A percentile compares a stretch with the other conserved stretches of the same genome.
phyloP scores from a whole-genome alignment of 1,139 yeast genomes.

The Suhomyces bokatorum region DNA sequence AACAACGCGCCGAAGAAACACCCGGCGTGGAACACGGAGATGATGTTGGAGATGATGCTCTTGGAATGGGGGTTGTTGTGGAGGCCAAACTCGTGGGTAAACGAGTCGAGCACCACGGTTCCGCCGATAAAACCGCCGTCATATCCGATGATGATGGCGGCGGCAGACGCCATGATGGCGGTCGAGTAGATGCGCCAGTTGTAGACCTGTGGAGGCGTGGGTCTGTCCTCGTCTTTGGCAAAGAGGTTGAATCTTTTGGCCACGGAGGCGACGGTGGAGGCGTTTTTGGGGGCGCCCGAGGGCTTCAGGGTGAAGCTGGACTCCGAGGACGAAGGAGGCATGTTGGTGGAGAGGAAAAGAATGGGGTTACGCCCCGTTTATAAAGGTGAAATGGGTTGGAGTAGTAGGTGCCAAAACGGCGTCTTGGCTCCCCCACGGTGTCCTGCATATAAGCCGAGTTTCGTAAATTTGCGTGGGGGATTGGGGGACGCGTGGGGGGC shows the following conservation, averaged over 20 bases:
- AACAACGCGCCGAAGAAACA: slow-evolving; percentile 49
- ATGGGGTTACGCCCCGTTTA: neutral
- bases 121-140: slow-evolving; percentile 50
- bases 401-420: neutral
- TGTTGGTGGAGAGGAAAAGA: neutral
- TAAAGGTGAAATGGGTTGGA: slow-evolving; percentile 1
- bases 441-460: neutral
- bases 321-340: slow-evolving; percentile 1
- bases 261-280: neutral
- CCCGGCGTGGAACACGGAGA: slow-evolving; percentile 49
- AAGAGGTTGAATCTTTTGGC: slow-evolving; percentile 18
- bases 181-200: slow-evolving; percentile 37
- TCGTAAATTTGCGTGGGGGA: neutral
- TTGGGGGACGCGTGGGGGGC: neutral
- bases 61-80: slow-evolving; percentile 26
- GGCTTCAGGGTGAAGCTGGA: slow-evolving; percentile 3
- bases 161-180: slow-evolving; percentile 43
- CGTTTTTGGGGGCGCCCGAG: neutral
- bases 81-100: slow-evolving; percentile 37
- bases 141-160: slow-evolving; percentile 42
- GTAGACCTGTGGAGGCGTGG: slow-evolving; percentile 42
- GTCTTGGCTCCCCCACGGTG: neutral
- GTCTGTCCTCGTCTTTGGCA: slow-evolving; percentile 40
- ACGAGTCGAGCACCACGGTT: slow-evolving; percentile 40
- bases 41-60: slow-evolving; percentile 34